A percentile compares a stretch with the other conserved stretches of the same genome.
phyloP scores from a whole-genome alignment of 768 basidiomycete genomes.

The Termitomyces sp. region DNA sequence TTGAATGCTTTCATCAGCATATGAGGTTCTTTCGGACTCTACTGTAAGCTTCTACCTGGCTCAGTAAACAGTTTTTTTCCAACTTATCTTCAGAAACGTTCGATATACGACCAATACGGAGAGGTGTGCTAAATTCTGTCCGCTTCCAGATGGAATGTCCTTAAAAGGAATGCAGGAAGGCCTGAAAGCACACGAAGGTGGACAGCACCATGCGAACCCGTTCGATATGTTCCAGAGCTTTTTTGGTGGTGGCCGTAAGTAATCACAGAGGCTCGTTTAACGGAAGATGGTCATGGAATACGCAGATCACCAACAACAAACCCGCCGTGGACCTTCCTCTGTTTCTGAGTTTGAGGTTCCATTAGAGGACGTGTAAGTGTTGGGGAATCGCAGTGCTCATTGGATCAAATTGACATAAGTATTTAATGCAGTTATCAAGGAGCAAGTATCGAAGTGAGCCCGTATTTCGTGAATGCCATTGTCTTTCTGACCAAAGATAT shows the following conservation, averaged over 20 bases:
- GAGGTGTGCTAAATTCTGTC: conserved; percentile 43
- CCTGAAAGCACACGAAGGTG: conserved; percentile 84
- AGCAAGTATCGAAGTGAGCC: conserved; percentile 69
- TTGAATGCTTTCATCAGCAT: conserved; percentile 44
- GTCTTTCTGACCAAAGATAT: not conserved
- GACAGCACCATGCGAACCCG: conserved; percentile 78
- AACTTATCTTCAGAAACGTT: conserved; percentile 60
- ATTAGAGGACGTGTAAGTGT: conserved; percentile 72
- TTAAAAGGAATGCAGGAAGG: conserved; percentile 55
- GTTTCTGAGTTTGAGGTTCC: conserved; percentile 81
- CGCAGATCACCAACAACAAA: conserved; percentile 52
- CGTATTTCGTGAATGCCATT: conserved; percentile 19
- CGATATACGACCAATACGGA: conserved; percentile 92
- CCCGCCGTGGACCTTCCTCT: conserved; percentile 69
- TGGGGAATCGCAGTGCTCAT: not conserved
- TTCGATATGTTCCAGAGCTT: conserved; percentile 93
- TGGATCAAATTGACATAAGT: not conserved
- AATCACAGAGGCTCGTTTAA: not conserved
- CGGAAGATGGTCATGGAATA: not conserved
- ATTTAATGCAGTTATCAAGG: conserved; percentile 62
- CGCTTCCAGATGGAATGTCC: not conserved
- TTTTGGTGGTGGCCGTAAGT: conserved; percentile 82
- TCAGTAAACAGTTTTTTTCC: not conserved
- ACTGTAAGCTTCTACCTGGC: conserved; percentile 43
- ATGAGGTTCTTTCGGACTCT: conserved; percentile 88